Evolutionary conservation across 148 eudicot genomes (phyloP), one percentile per base, ranked within the genome.

Genomic region (Bassia scoparia): DNA sequence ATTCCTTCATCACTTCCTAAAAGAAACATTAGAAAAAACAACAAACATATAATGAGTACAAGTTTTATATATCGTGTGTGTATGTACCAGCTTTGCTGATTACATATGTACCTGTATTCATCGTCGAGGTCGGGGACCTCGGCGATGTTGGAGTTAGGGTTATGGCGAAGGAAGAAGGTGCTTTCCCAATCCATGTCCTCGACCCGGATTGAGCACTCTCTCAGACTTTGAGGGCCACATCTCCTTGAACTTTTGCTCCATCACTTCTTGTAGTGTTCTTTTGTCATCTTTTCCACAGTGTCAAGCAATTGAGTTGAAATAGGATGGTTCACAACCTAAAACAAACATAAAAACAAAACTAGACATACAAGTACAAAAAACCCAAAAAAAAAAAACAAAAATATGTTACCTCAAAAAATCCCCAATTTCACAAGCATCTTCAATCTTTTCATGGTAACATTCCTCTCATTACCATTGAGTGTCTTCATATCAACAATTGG

Each of bases 161-260:
- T 88, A 69, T 93, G 98, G 59, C 85, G 81, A 34, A 93, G 69
- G 81, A 70, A 82, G 90, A 90, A 90, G 53, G 96, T 90, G 89
- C 90, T 89, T 73, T 93, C 98, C 98, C 98, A 93, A 76, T 93
- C 98, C 17, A 89, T 33, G 71, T 93, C 90, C 9, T 82, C n/a
- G 71, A 89, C 74, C 90, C 92, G 11, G 85, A 77, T 65, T 89
- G 82, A 66, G 84, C 89, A 63, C 83, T 80, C 6, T 87, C 96
- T 5, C 90, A 79, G 7, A 94, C 96, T 61, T 89, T 90, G 75
- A 69, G 74, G 17, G 81, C 86, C 61, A 93, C 96, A 93, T 87
- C 75, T 93, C 98, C 64, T 85, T 85, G 76, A 92, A 92, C 83
- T 78, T 82, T 12, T 78, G 78, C 64, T 88, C 90, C 92, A 85